A percentile compares a stretch with the other conserved stretches of the same genome.
phyloP scores from a whole-genome alignment of 768 basidiomycete genomes.

The Boletus pseudo-olivaceus region DNA sequence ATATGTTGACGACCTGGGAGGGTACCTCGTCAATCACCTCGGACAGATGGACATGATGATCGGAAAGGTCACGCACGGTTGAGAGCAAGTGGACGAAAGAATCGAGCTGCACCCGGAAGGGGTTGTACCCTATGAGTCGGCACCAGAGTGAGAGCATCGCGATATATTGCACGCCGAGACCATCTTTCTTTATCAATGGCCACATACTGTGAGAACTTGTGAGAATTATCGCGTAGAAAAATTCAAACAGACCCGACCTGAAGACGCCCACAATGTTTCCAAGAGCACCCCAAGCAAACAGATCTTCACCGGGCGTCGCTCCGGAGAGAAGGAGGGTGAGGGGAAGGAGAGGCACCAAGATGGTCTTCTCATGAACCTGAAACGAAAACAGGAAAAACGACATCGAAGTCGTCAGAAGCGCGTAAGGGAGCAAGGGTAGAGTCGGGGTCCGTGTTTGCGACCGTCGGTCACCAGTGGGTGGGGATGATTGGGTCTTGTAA shows the following conservation, averaged over 20 bases:
- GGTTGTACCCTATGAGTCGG: conserved; percentile 73
- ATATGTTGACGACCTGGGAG: conserved; percentile 50
- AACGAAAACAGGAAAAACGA: conserved; percentile 97
- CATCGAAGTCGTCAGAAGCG: conserved; percentile 76
- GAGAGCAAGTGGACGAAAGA: conserved; percentile 55
- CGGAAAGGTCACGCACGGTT: conserved; percentile 35
- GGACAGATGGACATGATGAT: not conserved
- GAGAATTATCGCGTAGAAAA: not conserved
- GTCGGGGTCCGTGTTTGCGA: conserved; percentile 43
- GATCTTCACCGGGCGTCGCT: conserved; percentile 26
- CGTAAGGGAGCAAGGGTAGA: conserved; percentile 71
- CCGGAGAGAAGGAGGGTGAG: conserved; percentile 71
- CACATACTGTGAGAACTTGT: conserved; percentile 69
- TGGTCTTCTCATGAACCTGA: conserved; percentile 95
- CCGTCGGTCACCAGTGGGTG: not conserved
- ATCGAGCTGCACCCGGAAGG: conserved; percentile 41
- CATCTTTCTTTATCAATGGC: conserved; percentile 81
- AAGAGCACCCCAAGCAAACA: conserved; percentile 30
- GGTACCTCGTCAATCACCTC: not conserved
- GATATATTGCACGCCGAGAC: conserved; percentile 70
- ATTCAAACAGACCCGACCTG: conserved; percentile 51
- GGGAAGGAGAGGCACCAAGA: conserved; percentile 82
- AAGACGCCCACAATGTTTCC: conserved; percentile 85
- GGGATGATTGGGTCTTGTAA: conserved; percentile 27
- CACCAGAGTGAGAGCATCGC: conserved; percentile 77